phyloP scores from a whole-genome alignment of 345 rosid species.

The Theobroma cacao region DNA sequence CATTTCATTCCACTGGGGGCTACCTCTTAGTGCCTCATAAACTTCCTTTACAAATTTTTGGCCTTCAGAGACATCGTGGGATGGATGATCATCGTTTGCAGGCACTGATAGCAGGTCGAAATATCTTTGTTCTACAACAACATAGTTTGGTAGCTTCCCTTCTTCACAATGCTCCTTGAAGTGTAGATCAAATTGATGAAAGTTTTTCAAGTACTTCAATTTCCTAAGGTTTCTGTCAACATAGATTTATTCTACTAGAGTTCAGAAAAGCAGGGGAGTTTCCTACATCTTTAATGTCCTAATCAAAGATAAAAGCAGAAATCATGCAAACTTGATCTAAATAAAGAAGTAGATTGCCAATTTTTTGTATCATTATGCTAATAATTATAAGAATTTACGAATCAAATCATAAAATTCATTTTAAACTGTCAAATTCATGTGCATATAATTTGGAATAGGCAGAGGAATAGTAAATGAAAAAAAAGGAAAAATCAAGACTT shows the following conservation, averaged over 20 bases:
- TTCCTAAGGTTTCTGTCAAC: slow-evolving; percentile 41
- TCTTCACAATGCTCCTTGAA: slow-evolving; percentile 45
- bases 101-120: slow-evolving; percentile 35
- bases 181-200: slow-evolving; percentile 38
- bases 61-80: slow-evolving; percentile 54
- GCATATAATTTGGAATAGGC: background rate
- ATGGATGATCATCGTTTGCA: slow-evolving; percentile 54
- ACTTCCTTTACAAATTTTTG: slow-evolving; percentile 53
- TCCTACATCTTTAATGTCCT: background rate
- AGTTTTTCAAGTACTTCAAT: slow-evolving; percentile 35
- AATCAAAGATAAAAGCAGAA: background rate
- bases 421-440: background rate
- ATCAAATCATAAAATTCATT: background rate
- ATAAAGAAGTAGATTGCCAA: background rate
- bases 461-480: background rate
- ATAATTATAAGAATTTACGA: background rate
- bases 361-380: background rate
- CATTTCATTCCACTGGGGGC: slow-evolving; percentile 58
- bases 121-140: slow-evolving; percentile 46
- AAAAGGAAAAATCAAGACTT: too few relatives aligned
- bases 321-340: background rate
- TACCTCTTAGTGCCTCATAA: slow-evolving; percentile 48
- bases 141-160: slow-evolving; percentile 53
- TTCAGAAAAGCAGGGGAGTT: background rate
- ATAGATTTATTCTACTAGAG: background rate